Base-by-base conservation (phyloP, 2,329 filamentous ascomycete species). In the Colletotrichum higginsianum region DNA sequence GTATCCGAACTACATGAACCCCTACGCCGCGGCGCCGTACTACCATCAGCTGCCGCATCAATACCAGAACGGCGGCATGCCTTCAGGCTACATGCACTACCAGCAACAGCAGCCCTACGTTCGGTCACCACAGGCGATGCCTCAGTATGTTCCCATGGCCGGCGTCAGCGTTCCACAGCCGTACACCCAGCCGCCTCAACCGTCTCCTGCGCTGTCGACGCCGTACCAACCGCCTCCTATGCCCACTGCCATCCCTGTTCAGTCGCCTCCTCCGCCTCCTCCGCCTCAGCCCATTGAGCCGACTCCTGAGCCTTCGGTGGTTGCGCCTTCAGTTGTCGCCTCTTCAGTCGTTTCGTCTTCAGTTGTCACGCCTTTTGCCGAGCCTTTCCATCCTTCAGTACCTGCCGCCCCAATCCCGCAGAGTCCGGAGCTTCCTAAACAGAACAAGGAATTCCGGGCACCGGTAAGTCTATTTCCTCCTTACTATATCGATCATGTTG, bases 1-100 rank as follows among this genome's bases (percentile, higher is more conserved):
- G 82, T 89, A 89, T 78, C 60, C 66, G 71, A 80, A 79, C 75
- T 89, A 88, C 78, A 84, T 86, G 79, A 80, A 82, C 76, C 82
- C 84, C 8, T 90, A 90, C 78, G 80, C 76, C 76, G 78, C 75
- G 76, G 81, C 80, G 71, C 79, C 79, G 58, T 84, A 83, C 75
- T 89, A 88, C 77, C 87, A 86, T 73, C 84, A 86, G 75, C 86
- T 91, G 81, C 85, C 88, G 68, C 87, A 88, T 73, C 89, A 88
- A 69, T 89, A 92, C 77, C 90, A 90, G 77, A 86, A 83, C 74
- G 82, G 80, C 18, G 82, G 78, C 55, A 84, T 89, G 77, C 83
- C 84, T 66, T 82, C 81, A 53, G 82, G 81, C 38, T 88, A 88
- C 75, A 82, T 86, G 76, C 83, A 84, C 21, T 88, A 88, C 75